Evolutionary conservation across 2,329 filamentous ascomycete genomes (phyloP), one percentile per base, ranked within the genome.

Genomic region (Rugonectria rugulosa): DNA sequence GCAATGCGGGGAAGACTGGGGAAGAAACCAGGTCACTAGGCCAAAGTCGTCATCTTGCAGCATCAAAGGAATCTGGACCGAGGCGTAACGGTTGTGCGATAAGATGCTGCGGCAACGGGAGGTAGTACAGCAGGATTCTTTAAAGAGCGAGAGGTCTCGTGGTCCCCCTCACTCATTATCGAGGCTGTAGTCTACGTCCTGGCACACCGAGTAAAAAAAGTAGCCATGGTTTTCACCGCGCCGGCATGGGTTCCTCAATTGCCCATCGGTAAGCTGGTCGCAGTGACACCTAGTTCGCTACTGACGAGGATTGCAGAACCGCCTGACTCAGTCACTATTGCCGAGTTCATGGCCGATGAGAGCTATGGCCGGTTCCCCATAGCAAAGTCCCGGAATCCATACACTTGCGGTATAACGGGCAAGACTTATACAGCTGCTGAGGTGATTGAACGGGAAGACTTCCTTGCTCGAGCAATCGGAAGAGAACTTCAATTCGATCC

Each of bases 391-490:
- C 79, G 79, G 41, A 82, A 87, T 51, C 89, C 91, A 0, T 96
- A 89, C 72, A 92, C 88, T 17, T 94, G 90, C 64, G 91, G 89
- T 19, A 62, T 94, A 19, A 87, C 86, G 0, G 90, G 90, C 37
- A 85, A 81, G 69, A 82, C 85, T 3, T 89, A 88, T 71, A 84
- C 84, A 2, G 78, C 82, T 7, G 63, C 78, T 20, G 83, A 94
- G 59, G 81, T 91, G 34, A 83, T 81, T 42, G 79, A 87, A 43
- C 82, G 89, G 5, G 83, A 89, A 5, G 88, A 92, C 34, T 79
- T 77, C 45, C 79, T 95, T 7, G 83, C 91, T n/a, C 82, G 88
- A 44, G 88, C 83, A 10, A 74, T 96, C 24, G 81, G 84, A 32
- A 86, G 89, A 68, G 85, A 90, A 61, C 80, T 94, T 51, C 86